Evolutionary conservation across 2,329 filamentous ascomycete genomes (phyloP).

Genomic region (Didymella pomorum): DNA sequence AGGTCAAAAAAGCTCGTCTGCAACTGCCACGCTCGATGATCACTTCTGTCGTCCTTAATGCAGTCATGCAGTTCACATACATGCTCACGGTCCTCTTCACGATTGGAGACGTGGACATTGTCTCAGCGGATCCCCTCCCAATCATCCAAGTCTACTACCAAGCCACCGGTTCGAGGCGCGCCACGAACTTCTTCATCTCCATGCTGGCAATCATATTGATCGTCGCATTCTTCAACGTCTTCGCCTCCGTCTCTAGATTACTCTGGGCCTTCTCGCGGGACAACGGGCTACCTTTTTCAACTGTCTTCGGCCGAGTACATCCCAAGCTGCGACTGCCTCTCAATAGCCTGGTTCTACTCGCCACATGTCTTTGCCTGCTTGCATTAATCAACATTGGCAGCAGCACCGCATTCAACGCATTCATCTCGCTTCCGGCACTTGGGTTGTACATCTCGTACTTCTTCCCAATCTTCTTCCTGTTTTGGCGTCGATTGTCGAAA

Average conservation of each 20-base stretch:
- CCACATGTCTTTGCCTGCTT: conserved; percentile 42
- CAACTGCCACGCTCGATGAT: not conserved
- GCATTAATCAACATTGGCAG: conserved; percentile 44
- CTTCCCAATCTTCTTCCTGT: conserved; percentile 41
- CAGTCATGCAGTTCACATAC: not conserved
- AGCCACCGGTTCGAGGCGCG: not conserved
- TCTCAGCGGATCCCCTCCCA: not conserved
- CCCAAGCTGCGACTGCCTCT: conserved; percentile 38
- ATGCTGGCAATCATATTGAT: not conserved
- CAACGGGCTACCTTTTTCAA: not conserved
- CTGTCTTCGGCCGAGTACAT: conserved; percentile 8
- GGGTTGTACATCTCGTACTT: conserved; percentile 47
- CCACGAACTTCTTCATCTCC: not conserved
- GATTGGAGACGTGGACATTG: not conserved
- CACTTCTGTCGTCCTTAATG: not conserved
- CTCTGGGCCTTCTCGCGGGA: not conserved
- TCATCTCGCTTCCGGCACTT: conserved; percentile 43
- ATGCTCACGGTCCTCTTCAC: not conserved
- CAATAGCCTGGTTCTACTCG: conserved; percentile 36
- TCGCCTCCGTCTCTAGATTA: not conserved
- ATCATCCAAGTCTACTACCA: not conserved
- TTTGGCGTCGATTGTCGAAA: conserved; percentile 8
- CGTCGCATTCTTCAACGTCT: not conserved
- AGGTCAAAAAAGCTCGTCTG: not conserved
- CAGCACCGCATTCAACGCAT: conserved; percentile 49